A percentile compares a stretch with the other conserved stretches of the same genome.
These are phyloP conservation scores for Ogataea nonfermentans DNA, from an alignment of 805 yeast species.

Conservation along the genomic window DNA sequence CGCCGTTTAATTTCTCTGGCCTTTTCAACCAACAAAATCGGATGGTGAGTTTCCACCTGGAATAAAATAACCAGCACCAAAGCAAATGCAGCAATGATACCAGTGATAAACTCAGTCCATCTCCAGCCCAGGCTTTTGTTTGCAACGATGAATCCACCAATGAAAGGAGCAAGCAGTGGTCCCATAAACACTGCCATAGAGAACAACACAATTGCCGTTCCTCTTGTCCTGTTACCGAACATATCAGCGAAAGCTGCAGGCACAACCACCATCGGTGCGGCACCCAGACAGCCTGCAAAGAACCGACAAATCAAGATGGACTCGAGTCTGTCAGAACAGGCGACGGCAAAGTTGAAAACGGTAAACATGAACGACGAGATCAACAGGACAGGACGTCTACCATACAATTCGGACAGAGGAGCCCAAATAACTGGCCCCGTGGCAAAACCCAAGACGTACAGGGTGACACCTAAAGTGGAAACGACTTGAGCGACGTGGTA, in stretches of 20 bases:
- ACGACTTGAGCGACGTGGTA: conserved; percentile 65
- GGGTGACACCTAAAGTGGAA: conserved; percentile 72
- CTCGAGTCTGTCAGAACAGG: conserved; percentile 76
- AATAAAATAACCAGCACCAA: conserved; percentile 41
- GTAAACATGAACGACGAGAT: conserved; percentile 55
- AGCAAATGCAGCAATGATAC: conserved; percentile 50
- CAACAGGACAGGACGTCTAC: conserved; percentile 62
- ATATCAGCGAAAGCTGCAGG: conserved; percentile 88
- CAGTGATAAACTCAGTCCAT: conserved; percentile 74
- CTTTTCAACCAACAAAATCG: conserved; percentile 58
- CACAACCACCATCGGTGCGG: conserved; percentile 80
- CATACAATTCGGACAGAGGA: conserved; percentile 76
- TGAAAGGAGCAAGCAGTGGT: conserved; percentile 80
- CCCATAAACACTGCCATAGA: conserved; percentile 73
- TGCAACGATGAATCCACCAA: conserved; percentile 64
- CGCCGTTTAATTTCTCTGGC: conserved; percentile 60
- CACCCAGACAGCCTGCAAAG: conserved; percentile 78
- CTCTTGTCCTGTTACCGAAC: conserved; percentile 64
- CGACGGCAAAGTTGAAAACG: conserved; percentile 68
- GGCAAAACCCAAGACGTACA: conserved; percentile 91
- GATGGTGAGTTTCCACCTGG: conserved; percentile 69
- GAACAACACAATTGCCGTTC: conserved; percentile 71
- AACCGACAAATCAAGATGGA: conserved; percentile 75
- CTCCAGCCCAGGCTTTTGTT: conserved; percentile 70
- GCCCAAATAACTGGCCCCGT: conserved; percentile 92